phyloP scores from a whole-genome alignment of 768 basidiomycete species.

The Collybia mongolica region DNA sequence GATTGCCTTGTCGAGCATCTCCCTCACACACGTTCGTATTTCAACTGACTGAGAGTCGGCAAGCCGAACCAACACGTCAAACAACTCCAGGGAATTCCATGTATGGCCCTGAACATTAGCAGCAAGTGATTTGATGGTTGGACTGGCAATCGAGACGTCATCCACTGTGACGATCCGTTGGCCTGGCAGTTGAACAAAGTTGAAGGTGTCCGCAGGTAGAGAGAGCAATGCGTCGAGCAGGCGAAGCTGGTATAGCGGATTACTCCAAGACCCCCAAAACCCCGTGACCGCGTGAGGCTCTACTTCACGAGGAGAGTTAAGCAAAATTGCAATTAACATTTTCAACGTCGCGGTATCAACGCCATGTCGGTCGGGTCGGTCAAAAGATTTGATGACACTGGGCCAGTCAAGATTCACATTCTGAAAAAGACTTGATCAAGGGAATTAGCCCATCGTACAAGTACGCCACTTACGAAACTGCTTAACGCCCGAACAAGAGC shows the following conservation, averaged over 20 bases:
- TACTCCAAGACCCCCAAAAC: conserved; percentile 86
- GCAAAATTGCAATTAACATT: conserved; percentile 82
- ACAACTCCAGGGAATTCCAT: conserved; percentile 93
- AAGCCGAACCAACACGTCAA: conserved; percentile 81
- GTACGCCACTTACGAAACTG: conserved; percentile 59
- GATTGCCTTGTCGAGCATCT: conserved; percentile 92
- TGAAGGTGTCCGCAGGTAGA: conserved; percentile 88
- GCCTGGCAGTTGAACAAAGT: conserved; percentile 86
- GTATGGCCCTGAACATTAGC: conserved; percentile 89
- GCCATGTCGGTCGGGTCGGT: conserved; percentile 78
- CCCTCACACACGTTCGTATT: conserved; percentile 74
- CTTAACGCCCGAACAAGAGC: conserved; percentile 70
- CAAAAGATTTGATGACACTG: conserved; percentile 80
- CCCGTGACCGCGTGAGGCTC: conserved; percentile 81
- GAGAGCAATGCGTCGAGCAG: conserved; percentile 88
- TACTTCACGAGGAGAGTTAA: conserved; percentile 74
- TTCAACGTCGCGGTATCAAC: conserved; percentile 90
- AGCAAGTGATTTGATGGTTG: conserved; percentile 90
- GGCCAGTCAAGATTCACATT: conserved; percentile 75
- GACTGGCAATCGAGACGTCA: conserved; percentile 80
- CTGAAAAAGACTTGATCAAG: conserved; percentile 33
- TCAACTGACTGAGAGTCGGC: conserved; percentile 72
- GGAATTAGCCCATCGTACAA: conserved; percentile 1
- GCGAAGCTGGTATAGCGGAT: conserved; percentile 81
- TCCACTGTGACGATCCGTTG: conserved; percentile 84